Evolutionary conservation across 148 eudicot species (phyloP).

Genomic region (Chenopodium quinoa): DNA sequence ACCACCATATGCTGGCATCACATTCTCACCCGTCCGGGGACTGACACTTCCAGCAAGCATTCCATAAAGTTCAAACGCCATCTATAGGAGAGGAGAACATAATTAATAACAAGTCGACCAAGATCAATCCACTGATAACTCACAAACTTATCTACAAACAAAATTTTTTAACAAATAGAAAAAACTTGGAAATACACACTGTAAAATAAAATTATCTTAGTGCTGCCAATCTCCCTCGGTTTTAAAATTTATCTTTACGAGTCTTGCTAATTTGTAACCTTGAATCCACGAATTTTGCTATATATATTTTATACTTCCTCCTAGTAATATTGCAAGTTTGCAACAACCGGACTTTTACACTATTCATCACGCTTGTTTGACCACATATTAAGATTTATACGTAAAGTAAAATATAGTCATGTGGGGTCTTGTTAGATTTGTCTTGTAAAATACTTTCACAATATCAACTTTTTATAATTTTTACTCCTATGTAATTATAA

Average conservation of each 20-base stretch:
- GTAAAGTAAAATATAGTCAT: no score
- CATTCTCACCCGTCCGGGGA: constrained; percentile 88
- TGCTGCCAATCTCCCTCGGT: not conserved
- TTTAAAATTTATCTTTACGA: not conserved
- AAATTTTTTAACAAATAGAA: not conserved
- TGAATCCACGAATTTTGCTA: not conserved
- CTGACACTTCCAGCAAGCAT: constrained; percentile 98
- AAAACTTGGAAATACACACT: not conserved
- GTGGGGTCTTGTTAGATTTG: no score
- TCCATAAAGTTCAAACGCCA: constrained; percentile 94
- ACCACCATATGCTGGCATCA: constrained; percentile 93
- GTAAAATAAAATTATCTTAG: not conserved
- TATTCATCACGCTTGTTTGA: no score
- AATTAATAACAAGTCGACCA: not conserved
- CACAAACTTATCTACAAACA: no score
- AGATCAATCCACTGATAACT: not conserved
- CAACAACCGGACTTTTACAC: no score
- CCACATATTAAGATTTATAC: no score
- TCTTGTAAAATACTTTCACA: no score
- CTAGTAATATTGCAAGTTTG: no score
- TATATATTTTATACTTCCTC: no score
- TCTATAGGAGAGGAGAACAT: constrained; percentile 36
- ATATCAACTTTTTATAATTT: no score
- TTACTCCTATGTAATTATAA: no score
- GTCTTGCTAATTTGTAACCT: not conserved